Evolutionary conservation across 352 stramenopile genomes (phyloP), one percentile per base, ranked within the genome.

Genomic region (Thalassiosira gravida): DNA sequence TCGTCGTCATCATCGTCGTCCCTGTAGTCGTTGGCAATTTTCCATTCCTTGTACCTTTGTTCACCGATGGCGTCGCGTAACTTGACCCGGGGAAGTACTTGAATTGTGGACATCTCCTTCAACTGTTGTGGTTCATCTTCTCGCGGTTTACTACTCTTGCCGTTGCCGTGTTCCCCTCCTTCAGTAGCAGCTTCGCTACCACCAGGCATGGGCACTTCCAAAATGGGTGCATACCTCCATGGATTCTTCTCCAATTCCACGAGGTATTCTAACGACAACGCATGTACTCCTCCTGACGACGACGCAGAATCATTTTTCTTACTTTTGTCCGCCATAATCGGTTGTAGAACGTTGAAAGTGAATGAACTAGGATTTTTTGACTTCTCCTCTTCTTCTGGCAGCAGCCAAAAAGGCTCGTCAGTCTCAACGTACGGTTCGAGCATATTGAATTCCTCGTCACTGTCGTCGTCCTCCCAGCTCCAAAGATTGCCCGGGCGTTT

Each of bases 21-120:
- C 16, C 85, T 88, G 58, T 90, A 74, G 46, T 88, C 76, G 42
- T 87, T 80, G 0, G 80, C 75, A 50, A 86, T 68, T 62, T 92
- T 89, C 87, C 87, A 94, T 14, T 63, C 74, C n/a, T 79, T 67
- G 53, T 86, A 94, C 35, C 78, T 62, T 27, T 81, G 68, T 53
- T 94, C 89, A 24, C 89, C 89, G 58, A 94, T 89, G 16, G 89
- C 89, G 52, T 92, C 86, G 52, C 79, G 59, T 22, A 94, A 67
- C 32, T 87, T 90, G 0, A 89, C 69, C 29, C 53, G 52, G 22
- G 63, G 74, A 59, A 67, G 70, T 30, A 75, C 35, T 35, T 30
- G 24, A 63, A 59, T 42, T 44, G 14, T 69, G 24, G 8, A 39
- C 37, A 37, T 27, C 42, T 46, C 30, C 25, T 7, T 44, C 32